A percentile compares a stretch with the other conserved stretches of the same genome.
These are phyloP conservation scores for Strigomonas galati DNA, from an alignment of 208 protist genomes.

Conservation along the genomic window DNA sequence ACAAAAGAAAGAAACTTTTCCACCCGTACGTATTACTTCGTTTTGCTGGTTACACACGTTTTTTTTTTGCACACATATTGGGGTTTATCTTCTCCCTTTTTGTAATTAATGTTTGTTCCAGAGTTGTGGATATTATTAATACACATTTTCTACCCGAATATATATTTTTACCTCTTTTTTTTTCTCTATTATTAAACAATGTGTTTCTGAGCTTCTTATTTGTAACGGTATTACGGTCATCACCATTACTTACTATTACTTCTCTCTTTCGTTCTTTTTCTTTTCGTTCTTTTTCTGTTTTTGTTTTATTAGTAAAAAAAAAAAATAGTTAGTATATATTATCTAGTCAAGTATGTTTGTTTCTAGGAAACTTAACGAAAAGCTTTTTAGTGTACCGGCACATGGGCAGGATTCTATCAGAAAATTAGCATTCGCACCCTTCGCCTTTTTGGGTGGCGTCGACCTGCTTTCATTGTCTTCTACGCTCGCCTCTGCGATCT, in stretches of 20 bases:
- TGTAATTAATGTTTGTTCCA: too few species aligned
- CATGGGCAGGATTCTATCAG: constrained; percentile 31
- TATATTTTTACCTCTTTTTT: not conserved
- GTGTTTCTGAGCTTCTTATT: not conserved
- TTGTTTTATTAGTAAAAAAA: not conserved
- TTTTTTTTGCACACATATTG: too few species aligned
- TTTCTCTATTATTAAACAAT: not conserved
- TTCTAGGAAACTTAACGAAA: too few species aligned
- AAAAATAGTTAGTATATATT: constrained; percentile 3
- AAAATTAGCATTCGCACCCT: constrained; percentile 35
- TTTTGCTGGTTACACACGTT: too few species aligned
- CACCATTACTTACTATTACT: too few species aligned
- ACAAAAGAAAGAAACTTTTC: too few species aligned
- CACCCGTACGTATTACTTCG: too few species aligned
- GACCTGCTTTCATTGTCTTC: constrained; percentile 17
- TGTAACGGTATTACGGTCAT: too few species aligned
- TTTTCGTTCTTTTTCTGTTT: not conserved
- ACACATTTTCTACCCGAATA: not conserved
- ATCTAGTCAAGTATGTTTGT: too few species aligned
- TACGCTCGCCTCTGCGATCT: constrained; percentile 43
- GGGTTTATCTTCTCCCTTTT: too few species aligned
- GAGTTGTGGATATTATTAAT: too few species aligned
- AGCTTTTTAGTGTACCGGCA: not conserved
- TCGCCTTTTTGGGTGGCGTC: constrained; percentile 33
- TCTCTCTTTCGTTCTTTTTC: not conserved